phyloP scores from a whole-genome alignment of 2,329 filamentous ascomycete genomes.

The Fusarium longipes region DNA sequence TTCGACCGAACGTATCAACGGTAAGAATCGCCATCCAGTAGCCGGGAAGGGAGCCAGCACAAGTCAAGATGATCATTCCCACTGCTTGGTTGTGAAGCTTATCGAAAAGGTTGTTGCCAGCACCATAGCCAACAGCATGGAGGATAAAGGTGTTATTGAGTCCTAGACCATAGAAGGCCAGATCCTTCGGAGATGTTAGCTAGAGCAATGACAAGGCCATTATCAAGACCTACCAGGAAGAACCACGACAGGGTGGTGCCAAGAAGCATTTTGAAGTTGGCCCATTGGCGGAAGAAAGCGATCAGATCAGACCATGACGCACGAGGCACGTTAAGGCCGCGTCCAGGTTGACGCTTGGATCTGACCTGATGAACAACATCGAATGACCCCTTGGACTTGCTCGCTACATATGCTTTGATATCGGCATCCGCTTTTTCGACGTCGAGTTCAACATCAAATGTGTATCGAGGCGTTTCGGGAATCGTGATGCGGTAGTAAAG shows the following conservation, averaged over 20 bases:
- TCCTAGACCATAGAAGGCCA: conserved; percentile 75
- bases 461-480: conserved; percentile 85
- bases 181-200: conserved; percentile 59
- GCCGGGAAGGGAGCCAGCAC: conserved; percentile 81
- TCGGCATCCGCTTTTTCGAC: conserved; percentile 80
- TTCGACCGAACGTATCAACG: conserved; percentile 81
- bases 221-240: conserved; percentile 64
- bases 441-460: conserved; percentile 82
- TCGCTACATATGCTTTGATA: conserved; percentile 69
- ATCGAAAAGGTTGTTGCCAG: conserved; percentile 72
- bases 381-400: conserved; percentile 59
- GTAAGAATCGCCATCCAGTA: conserved; percentile 82
- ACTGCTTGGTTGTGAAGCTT: conserved; percentile 78
- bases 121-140: conserved; percentile 76
- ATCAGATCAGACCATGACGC: conserved; percentile 77
- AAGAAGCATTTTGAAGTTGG: conserved; percentile 75
- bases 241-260: conserved; percentile 87
- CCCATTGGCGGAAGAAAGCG: conserved; percentile 75
- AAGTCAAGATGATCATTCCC: conserved; percentile 81
- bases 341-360: conserved; percentile 63
- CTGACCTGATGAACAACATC: conserved; percentile 62
- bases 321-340: conserved; percentile 70
- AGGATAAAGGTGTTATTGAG: conserved; percentile 82
- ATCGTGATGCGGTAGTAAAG: conserved; percentile 90
- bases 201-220: neutral